Evolutionary conservation across 2,329 filamentous ascomycete genomes (phyloP), one percentile per base, ranked within the genome.

Genomic region (Coniella lustricola): DNA sequence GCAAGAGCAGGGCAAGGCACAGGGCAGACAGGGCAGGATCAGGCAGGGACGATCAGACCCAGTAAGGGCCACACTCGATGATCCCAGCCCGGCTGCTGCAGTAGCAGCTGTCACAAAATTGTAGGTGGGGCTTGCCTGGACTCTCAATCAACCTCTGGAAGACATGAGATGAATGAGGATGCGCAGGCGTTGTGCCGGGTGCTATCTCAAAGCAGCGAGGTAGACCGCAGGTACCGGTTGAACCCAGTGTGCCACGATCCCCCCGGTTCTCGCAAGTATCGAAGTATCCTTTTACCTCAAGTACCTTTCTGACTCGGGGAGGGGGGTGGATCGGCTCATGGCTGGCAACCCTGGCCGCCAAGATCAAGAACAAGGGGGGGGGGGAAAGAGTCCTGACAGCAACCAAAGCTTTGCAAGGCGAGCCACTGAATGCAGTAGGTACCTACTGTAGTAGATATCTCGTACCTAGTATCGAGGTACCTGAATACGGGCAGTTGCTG

Each of bases 61-160:
- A 29, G 25, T 10, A 29, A 29, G 25, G 70, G 64, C 72, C 72
- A 71, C 70, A 67, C 67, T 67, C 39, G 64, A 63, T 49, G 67
- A 59, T 64, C 72, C 71, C 71, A 65, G 67, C 69, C 62, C 34
- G 55, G 55, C 61, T 64, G 62, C 67, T 64, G 68, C 61, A 52
- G 63, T 62, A 67, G 64, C 66, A 72, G 67, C 67, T 75, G 72
- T 76, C 72, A 75, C 72, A 75, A 73, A 29, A 74, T 72, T 74
- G 66, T 66, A 64, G 65, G 72, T 75, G 73, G 73, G 71, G 25
- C 25, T 29, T 29, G 25, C 25, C 69, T 72, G 49, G 53, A 57
- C 55, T 54, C 54, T 55, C 59, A 52, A 48, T 40, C 48, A 34
- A 20, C 25, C 18, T 42, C 46, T 51, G 46, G 52, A 55, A 37